Evolutionary conservation across 2,329 filamentous ascomycete genomes (phyloP).

Genomic region (Volutella citrinella): DNA sequence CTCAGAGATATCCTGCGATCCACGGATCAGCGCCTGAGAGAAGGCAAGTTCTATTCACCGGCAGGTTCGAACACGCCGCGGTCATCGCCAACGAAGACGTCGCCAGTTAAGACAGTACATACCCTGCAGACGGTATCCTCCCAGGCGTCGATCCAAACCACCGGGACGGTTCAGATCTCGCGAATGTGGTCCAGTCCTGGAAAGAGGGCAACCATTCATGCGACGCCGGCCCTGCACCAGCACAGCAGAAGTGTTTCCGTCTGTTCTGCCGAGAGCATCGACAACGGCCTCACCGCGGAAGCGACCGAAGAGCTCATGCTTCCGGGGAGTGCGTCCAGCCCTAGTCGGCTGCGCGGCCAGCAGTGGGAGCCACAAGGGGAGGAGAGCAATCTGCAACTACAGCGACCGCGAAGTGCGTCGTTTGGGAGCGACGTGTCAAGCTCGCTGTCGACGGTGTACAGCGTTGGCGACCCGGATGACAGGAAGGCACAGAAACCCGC

Average conservation of each 20-base stretch:
- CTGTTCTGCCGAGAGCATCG: slow-evolving; percentile 32
- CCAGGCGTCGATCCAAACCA: slow-evolving; percentile 19
- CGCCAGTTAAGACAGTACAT: slow-evolving; percentile 16
- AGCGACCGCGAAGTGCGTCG: slow-evolving; percentile 27
- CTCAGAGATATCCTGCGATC: slow-evolving; percentile 49
- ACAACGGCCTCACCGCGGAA: slow-evolving; percentile 40
- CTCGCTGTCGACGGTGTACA: slow-evolving; percentile 55
- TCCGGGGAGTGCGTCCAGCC: slow-evolving; percentile 40
- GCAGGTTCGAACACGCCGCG: slow-evolving; percentile 29
- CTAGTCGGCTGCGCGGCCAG: slow-evolving; percentile 35
- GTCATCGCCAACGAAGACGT: slow-evolving; percentile 10
- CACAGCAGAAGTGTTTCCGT: slow-evolving; percentile 25
- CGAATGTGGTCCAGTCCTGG: slow-evolving; percentile 25
- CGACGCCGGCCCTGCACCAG: slow-evolving; percentile 12
- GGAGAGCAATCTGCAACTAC: slow-evolving; percentile 15
- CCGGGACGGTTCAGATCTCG: slow-evolving; percentile 18
- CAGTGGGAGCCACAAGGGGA: slow-evolving; percentile 23
- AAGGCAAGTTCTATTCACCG: slow-evolving; percentile 32
- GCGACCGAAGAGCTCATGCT: slow-evolving; percentile 34
- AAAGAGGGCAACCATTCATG: slow-evolving; percentile 22
- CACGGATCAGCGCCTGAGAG: slow-evolving; percentile 49
- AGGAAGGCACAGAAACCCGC: slow-evolving; percentile 11
- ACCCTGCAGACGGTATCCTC: slow-evolving; percentile 17
- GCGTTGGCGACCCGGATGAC: slow-evolving; percentile 47
- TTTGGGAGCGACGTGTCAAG: slow-evolving; percentile 47